These are phyloP conservation scores for Lichtheimia hyalospora DNA, from an alignment of 371 early-diverging fungal genomes.

Conservation along the genomic window DNA sequence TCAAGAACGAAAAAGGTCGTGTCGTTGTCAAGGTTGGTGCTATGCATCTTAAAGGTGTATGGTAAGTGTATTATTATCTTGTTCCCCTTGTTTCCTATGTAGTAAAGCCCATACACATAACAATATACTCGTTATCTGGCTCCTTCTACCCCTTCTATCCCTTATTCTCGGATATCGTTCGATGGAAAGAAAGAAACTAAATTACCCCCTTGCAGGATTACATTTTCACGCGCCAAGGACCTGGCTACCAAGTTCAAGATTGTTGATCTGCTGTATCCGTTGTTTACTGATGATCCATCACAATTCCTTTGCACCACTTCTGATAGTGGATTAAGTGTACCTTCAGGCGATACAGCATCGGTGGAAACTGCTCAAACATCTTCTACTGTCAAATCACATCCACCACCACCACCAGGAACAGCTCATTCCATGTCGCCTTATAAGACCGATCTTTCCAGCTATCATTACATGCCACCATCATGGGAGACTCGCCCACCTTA, in stretches of 20 bases:
- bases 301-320: slow-evolving; percentile 20
- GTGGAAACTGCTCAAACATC: slow-evolving; percentile 13
- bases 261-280: slow-evolving; percentile 67
- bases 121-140: neutral
- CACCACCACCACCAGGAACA: neutral
- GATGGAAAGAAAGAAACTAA: too few species aligned
- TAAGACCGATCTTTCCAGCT: slow-evolving; percentile 8
- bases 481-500: slow-evolving; percentile 5
- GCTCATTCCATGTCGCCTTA: slow-evolving; percentile 1
- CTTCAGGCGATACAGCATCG: slow-evolving; percentile 7
- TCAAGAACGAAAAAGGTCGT: slow-evolving; percentile 85
- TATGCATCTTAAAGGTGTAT: slow-evolving; percentile 89
- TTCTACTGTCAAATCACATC: slow-evolving; percentile 4
- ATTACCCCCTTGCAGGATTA: slow-evolving; percentile 48
- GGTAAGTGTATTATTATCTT: slow-evolving; percentile 47
- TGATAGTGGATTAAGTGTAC: neutral
- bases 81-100: neutral
- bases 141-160: too few species aligned
- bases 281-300: slow-evolving; percentile 72
- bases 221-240: slow-evolving; percentile 70
- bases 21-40: slow-evolving; percentile 86
- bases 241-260: slow-evolving; percentile 74
- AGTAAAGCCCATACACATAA: neutral
- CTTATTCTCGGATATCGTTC: too few species aligned
- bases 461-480: slow-evolving; percentile 1